Evolutionary conservation across 1,139 yeast species (phyloP).

Genomic region (Keqinozyma sinolaborantium): DNA sequence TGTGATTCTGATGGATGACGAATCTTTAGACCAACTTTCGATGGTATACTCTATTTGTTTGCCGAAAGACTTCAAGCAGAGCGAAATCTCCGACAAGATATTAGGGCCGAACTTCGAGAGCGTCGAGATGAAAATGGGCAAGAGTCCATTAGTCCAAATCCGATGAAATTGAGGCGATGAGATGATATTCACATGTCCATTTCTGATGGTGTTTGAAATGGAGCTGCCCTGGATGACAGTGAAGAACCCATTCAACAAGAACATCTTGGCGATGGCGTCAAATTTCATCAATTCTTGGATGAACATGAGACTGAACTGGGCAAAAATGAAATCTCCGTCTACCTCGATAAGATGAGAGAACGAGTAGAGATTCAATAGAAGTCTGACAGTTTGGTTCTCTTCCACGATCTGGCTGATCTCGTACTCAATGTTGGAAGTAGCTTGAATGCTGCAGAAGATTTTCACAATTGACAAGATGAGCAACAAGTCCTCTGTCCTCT

Average conservation of each 20-base stretch:
- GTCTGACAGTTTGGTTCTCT: conserved; percentile 58
- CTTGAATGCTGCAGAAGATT: conserved; percentile 49
- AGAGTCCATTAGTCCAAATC: conserved; percentile 79
- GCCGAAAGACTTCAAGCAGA: conserved; percentile 61
- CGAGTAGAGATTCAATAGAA: conserved; percentile 64
- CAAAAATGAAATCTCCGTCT: conserved; percentile 64
- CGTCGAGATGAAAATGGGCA: conserved; percentile 63
- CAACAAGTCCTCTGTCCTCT: conserved; percentile 60
- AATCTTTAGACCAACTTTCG: conserved; percentile 66
- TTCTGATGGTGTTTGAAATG: conserved; percentile 61
- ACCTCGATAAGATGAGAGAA: conserved; percentile 61
- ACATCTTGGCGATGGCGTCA: conserved; percentile 61
- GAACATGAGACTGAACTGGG: conserved; percentile 68
- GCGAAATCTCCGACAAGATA: conserved; percentile 61
- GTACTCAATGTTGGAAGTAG: conserved; percentile 45
- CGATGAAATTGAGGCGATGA: conserved; percentile 57
- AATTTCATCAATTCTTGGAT: conserved; percentile 66
- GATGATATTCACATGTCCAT: conserved; percentile 55
- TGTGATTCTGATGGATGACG: conserved; percentile 52
- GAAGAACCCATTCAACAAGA: conserved; percentile 64
- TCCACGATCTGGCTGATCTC: conserved; percentile 52
- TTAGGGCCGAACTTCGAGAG: conserved; percentile 62
- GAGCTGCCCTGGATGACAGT: conserved; percentile 73
- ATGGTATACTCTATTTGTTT: conserved; percentile 65
- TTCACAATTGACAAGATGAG: conserved; percentile 62